A percentile compares a stretch with the other conserved stretches of the same genome.
Evolutionary conservation across 352 stramenopile species (phyloP).

Genomic region (Globisporangium paroecandrum): DNA sequence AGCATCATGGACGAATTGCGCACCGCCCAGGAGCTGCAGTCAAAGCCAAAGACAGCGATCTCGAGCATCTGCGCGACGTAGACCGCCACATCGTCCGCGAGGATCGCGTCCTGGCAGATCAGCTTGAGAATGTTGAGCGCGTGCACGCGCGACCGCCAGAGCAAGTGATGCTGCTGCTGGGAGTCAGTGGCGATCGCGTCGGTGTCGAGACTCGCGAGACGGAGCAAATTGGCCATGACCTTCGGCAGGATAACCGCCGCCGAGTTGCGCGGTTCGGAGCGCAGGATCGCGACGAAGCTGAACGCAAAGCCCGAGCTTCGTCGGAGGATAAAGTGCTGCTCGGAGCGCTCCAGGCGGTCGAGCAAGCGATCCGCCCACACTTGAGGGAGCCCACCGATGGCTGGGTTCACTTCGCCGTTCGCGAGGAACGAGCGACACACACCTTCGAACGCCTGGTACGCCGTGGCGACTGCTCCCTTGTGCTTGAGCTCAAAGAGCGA

Average conservation of each 20-base stretch:
- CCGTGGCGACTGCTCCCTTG: constrained; percentile 82
- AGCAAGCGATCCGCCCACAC: constrained; percentile 77
- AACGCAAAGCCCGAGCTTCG: constrained; percentile 86
- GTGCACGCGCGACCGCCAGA: constrained; percentile 79
- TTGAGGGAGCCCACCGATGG: constrained; percentile 52
- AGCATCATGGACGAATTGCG: constrained; percentile 92
- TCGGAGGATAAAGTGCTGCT: constrained; percentile 87
- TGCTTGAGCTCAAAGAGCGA: constrained; percentile 87
- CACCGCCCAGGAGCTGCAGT: constrained; percentile 82
- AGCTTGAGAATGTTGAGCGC: constrained; percentile 89
- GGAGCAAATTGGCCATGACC: constrained; percentile 68
- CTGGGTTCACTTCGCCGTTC: constrained; percentile 49
- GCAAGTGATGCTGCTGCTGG: constrained; percentile 43
- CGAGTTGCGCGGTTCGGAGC: constrained; percentile 80
- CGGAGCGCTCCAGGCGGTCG: constrained; percentile 62
- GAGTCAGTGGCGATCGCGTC: constrained; percentile 30
- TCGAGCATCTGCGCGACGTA: constrained; percentile 89
- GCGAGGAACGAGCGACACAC: constrained; percentile 79
- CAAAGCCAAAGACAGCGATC: constrained; percentile 79
- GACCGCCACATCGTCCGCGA: constrained; percentile 76
- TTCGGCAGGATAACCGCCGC: constrained; percentile 71
- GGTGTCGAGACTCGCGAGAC: constrained; percentile 58
- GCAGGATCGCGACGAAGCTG: constrained; percentile 85
- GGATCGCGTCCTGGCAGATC: constrained; percentile 84
- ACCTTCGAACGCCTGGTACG: constrained; percentile 81